Evolutionary conservation across 345 rosid species (phyloP), one percentile per base, ranked within the genome.

Genomic region (Brassica rapa): DNA sequence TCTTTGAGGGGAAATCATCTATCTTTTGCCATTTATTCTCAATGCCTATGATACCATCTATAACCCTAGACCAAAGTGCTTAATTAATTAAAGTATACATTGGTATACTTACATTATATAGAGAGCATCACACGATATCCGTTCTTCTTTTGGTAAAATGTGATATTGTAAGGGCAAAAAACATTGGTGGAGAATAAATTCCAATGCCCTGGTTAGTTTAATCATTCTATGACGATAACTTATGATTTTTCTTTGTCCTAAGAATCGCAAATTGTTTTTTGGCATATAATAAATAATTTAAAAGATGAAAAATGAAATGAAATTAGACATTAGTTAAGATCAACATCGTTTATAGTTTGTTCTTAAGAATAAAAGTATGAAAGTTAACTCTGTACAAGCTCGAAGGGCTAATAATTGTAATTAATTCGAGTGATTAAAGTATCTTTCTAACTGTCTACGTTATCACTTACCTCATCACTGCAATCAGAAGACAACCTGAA

Each of bases 111-210:
- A 24, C 41, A 4, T 19, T 19, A 19, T 66, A 10, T 75, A 29
- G 32, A 64, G 33, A 62, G 57, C 74, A 87, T 88, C 80, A 88
- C 83, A 82, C 75, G 68, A 82, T 81, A 86, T 71, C 83, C 86
- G 21, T 89, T 87, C 96, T 88, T 85, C 82, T 87, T 87, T 89
- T 85, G 87, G 93, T 74, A 86, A 82, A 63, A 6, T 2, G 1
- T 70, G 10, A 71, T 75, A 57, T 43, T 70, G 21, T 15, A 80
- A 75, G 56, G 30, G 57, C 24, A 56, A 21, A 57, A 1, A 3
- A 3, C 27, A 19, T 75, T 32, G 68, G 69, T 68, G 76, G 83
- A 65, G 90, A 82, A 87, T 82, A 84, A 49, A 80, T 82, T 64
- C 82, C 74, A 78, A 25, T 41, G 24, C 15, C 84, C 66, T 71